Base-by-base conservation (phyloP, 768 basidiomycete species). In the Rhizopogon vinicolor region DNA sequence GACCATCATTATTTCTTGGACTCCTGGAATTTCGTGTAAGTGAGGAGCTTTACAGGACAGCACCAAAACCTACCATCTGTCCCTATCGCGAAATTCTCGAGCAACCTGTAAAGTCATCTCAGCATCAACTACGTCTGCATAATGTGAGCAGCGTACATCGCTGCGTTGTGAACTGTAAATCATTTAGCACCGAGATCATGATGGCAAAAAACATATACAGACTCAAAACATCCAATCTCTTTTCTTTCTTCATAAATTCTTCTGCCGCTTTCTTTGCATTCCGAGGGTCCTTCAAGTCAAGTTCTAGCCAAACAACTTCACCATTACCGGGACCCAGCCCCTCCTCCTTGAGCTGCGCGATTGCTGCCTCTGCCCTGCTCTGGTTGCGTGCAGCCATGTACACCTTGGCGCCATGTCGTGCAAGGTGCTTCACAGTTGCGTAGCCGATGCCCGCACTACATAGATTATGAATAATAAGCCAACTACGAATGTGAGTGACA, bases 361-460 rank as follows among this genome's bases (percentile, higher is more conserved):
- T 78, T 2, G 83, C 83, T 7, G 63, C 76, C 19, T 65, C 71
- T 7, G 79, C 83, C 45, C 69, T 74, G 14, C 60, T 60, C 58
- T 79, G 77, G 58, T 72, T 75, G 16, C 84, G 75, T 7, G 81
- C 78, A 0, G 75, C 80, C 58, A 86, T 74, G 59, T 85, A 85
- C 6, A 85, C 80, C 60, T 80, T 85, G 5, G 83, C 83, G 14
- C 84, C 82, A 7, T 68, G 72, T 7, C 73, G 71, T 0, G 76
- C 81, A 18, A 87, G 77, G 58, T 78, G 75, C 51, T 75, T 72
- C 18, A 82, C 75, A 0, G 79, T 84, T 0, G 73, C 73, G 58
- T 75, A 78, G 0, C 84, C 84, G 14, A 82, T 73, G 1, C 82
- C 79, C 0, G 73, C 62, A 44, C 78, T 81, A 37, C n/a, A 7